Conservation (phyloP, 768 basidiomycete genomes). For the Calocera viscosa region DNA sequence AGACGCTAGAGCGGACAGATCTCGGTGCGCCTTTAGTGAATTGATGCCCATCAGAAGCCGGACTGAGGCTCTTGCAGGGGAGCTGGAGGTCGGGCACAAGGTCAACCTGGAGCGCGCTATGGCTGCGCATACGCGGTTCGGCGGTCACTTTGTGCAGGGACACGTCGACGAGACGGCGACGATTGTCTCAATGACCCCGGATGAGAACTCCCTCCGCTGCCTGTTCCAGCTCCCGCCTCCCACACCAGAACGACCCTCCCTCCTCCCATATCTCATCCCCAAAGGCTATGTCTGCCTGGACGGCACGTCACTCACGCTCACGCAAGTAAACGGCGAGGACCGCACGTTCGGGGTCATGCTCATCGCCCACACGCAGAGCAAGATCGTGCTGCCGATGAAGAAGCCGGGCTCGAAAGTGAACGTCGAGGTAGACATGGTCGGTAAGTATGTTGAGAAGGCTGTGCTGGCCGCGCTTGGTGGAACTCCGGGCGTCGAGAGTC, state of each 20-base stretch:
- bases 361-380: slow-evolving; percentile 84
- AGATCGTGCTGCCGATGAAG: slow-evolving; percentile 70
- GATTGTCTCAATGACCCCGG: slow-evolving; percentile 47
- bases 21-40: slow-evolving; percentile 42
- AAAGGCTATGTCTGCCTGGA: slow-evolving; percentile 95
- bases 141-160: slow-evolving; percentile 97
- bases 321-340: slow-evolving; percentile 51
- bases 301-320: slow-evolving; percentile 86
- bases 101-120: slow-evolving; percentile 93
- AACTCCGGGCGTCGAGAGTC: slow-evolving; percentile 1
- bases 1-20: slow-evolving; percentile 83
- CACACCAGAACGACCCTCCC: slow-evolving; percentile 44
- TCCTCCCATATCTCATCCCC: slow-evolving; percentile 72
- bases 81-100: slow-evolving; percentile 60
- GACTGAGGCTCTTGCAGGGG: slow-evolving; percentile 37
- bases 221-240: slow-evolving; percentile 61
- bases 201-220: slow-evolving; percentile 82
- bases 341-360: slow-evolving; percentile 82
- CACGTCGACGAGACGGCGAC: slow-evolving; percentile 87
- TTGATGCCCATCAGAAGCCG: not conserved
- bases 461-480: slow-evolving; percentile 52
- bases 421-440: slow-evolving; percentile 90
- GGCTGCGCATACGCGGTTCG: slow-evolving; percentile 80
- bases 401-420: slow-evolving; percentile 71
- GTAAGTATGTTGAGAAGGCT: slow-evolving; percentile 81